A percentile compares a stretch with the other conserved stretches of the same genome.
Evolutionary conservation across 768 basidiomycete species (phyloP).

Genomic region (Lactarius pseudohatsudake): DNA sequence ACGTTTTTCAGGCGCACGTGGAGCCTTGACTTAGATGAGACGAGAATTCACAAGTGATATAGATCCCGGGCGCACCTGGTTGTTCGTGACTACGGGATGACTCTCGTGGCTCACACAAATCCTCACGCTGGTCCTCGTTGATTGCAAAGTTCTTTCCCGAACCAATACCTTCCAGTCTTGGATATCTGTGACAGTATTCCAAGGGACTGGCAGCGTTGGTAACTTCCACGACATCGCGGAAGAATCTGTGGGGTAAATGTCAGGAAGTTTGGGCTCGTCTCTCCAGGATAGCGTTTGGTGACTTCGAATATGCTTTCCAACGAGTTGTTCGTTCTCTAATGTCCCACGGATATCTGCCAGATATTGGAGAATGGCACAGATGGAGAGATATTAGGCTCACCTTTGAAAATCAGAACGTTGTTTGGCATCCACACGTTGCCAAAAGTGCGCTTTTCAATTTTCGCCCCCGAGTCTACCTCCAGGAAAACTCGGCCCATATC

Average conservation of each 20-base stretch:
- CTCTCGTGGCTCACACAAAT: not conserved
- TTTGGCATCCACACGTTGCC: slow-evolving; percentile 1
- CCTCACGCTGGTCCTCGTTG: not conserved
- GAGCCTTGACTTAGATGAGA: not conserved
- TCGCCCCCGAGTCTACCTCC: not conserved
- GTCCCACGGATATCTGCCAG: not conserved
- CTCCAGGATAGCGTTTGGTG: not conserved
- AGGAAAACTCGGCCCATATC: not conserved
- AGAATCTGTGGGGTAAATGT: too few relatives aligned
- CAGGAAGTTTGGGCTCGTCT: not conserved
- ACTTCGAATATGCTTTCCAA: not conserved
- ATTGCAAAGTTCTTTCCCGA: not conserved
- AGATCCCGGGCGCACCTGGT: not conserved
- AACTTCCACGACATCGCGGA: not conserved
- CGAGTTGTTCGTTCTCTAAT: not conserved
- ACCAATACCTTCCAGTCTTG: not conserved
- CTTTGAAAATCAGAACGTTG: slow-evolving; percentile 1
- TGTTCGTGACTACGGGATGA: not conserved
- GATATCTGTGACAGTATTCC: not conserved
- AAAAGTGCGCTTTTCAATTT: not conserved
- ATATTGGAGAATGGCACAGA: not conserved
- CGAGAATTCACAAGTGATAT: not conserved
- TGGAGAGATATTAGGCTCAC: not conserved
- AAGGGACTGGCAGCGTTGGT: not conserved
- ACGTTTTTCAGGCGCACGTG: not conserved